These are phyloP conservation scores for Hortiboletus flavorubellus DNA, from an alignment of 768 basidiomycete species.

Conservation along the genomic window DNA sequence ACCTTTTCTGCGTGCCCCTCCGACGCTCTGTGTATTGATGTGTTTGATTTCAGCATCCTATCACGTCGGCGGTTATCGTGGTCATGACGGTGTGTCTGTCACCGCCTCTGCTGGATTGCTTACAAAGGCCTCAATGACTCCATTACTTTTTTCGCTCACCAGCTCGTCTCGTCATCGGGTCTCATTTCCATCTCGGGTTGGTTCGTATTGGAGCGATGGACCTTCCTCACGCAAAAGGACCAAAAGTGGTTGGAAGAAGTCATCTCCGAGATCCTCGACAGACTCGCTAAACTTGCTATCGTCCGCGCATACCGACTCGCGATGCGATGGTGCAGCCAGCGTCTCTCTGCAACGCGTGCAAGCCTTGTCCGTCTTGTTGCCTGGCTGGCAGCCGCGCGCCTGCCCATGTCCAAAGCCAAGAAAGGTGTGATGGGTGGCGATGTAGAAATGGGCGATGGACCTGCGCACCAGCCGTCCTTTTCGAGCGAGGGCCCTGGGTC, in stretches of 20 bases:
- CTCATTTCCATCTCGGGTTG: conserved; percentile 48
- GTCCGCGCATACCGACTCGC: conserved; percentile 24
- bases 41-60: conserved; percentile 38
- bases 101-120: not conserved
- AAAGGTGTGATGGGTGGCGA: not conserved
- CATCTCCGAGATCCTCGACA: conserved; percentile 23
- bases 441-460: not conserved
- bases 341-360: conserved; percentile 6
- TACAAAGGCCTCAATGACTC: not conserved
- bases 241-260: conserved; percentile 46
- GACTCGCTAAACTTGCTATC: conserved; percentile 18
- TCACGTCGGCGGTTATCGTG: conserved; percentile 69
- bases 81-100: conserved; percentile 51
- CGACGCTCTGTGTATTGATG: not conserved
- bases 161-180: conserved; percentile 36
- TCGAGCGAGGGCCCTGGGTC: conserved; percentile 6
- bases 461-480: not conserved
- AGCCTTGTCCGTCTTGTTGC: conserved; percentile 10
- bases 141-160: not conserved
- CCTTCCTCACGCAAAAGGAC: conserved; percentile 41
- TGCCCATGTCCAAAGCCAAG: not conserved
- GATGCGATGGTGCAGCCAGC: conserved; percentile 22
- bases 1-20: not conserved
- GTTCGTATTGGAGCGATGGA: conserved; percentile 50
- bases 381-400: conserved; percentile 10